Percentiles rank a stretch among this genome's conserved stretches.
Evolutionary conservation across 2,329 filamentous ascomycete species (phyloP).

Genomic region (Colletotrichum orchidophilum): DNA sequence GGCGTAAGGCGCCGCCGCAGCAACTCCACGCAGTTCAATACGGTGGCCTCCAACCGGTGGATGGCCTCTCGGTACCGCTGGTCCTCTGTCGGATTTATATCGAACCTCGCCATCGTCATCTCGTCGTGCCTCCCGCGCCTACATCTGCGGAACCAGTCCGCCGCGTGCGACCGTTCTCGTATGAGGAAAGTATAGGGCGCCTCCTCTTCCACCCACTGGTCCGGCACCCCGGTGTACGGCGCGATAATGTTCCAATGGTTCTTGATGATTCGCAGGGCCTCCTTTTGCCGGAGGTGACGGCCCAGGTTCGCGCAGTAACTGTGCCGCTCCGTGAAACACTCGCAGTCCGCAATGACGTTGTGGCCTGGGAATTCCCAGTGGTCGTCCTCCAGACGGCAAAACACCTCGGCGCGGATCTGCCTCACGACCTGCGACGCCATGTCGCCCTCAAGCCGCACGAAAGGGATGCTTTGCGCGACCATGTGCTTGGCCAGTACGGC

Average conservation of each 20-base stretch:
- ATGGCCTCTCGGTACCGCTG: neutral
- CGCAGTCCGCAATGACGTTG: neutral
- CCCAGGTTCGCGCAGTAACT: slow-evolving; percentile 3
- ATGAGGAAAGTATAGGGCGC: no score
- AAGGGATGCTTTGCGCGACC: neutral
- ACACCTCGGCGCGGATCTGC: neutral
- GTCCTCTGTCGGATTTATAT: neutral
- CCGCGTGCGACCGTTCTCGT: neutral
- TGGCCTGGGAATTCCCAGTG: neutral
- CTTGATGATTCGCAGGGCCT: neutral
- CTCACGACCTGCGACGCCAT: neutral
- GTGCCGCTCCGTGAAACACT: neutral
- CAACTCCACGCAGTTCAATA: neutral
- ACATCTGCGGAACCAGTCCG: neutral
- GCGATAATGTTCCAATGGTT: neutral
- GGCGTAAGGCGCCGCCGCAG: neutral
- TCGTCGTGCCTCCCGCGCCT: neutral
- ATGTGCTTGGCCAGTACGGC: slow-evolving; percentile 2
- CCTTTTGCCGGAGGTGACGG: neutral
- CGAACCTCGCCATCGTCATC: neutral
- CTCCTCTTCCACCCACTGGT: no score
- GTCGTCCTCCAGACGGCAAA: neutral
- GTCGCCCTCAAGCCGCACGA: neutral
- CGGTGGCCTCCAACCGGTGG: neutral
- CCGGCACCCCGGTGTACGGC: neutral